phyloP scores from a whole-genome alignment of 371 early-diverging fungal genomes.

The Rhizopus delemar region DNA sequence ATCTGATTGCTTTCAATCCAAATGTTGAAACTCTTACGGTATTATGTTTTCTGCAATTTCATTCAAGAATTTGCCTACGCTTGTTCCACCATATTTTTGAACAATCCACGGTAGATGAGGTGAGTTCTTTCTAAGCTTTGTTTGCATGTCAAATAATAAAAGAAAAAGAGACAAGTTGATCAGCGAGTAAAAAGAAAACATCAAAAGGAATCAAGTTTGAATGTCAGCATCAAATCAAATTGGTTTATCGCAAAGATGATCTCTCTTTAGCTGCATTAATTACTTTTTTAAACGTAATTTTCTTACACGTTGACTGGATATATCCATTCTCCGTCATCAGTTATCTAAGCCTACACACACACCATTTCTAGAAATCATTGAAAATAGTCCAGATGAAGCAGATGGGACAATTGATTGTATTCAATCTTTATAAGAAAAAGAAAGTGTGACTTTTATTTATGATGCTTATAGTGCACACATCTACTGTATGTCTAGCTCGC shows the following conservation, averaged over 20 bases:
- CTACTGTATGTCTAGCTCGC: no score
- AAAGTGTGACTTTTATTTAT: no score
- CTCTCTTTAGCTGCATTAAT: not conserved
- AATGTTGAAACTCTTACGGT: slow-evolving; percentile 39
- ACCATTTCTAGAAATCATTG: no score
- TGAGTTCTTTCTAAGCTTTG: slow-evolving; percentile 23
- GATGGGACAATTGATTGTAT: no score
- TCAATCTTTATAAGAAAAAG: no score
- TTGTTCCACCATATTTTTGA: slow-evolving; percentile 89
- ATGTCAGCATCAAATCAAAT: slow-evolving; percentile 1
- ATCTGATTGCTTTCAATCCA: no score
- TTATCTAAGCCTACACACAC: not conserved
- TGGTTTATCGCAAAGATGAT: not conserved
- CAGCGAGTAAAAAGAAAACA: not conserved
- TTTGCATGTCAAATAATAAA: slow-evolving; percentile 12
- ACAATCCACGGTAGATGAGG: slow-evolving; percentile 65
- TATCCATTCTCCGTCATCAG: not conserved
- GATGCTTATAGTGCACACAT: no score
- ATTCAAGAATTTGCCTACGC: slow-evolving; percentile 78
- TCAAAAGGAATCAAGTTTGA: not conserved
- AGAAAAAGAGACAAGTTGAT: not conserved
- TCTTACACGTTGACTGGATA: not conserved
- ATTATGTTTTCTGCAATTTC: slow-evolving; percentile 60
- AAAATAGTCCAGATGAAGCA: no score
- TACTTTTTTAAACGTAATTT: not conserved